phyloP scores from a whole-genome alignment of 257 asterid genomes.

The Solanum tacnaense region DNA sequence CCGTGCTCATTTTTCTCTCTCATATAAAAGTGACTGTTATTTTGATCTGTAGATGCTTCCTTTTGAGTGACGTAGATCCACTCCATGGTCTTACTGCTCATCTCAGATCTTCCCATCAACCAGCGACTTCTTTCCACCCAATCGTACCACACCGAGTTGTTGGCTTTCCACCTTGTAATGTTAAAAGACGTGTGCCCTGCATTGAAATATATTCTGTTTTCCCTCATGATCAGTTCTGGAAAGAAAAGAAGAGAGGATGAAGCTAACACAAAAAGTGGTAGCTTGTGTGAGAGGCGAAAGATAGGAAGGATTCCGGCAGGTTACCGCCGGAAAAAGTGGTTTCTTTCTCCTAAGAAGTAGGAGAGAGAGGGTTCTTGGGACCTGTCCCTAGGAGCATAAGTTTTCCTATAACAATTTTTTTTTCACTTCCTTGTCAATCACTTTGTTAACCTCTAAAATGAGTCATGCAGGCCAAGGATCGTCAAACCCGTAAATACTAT shows the following conservation, averaged over 20 bases:
- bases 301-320: background rate
- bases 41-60: background rate
- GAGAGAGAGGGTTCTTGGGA: background rate
- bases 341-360: background rate
- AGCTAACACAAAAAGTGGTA: too few species aligned
- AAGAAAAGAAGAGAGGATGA: too few species aligned
- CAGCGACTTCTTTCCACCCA: background rate
- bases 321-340: background rate
- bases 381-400: background rate
- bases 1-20: background rate
- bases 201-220: background rate
- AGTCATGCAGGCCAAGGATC: constrained; percentile 46
- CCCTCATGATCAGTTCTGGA: background rate
- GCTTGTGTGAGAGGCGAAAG: too few species aligned
- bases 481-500: constrained; percentile 54
- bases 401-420: background rate
- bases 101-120: background rate
- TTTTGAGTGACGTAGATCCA: background rate
- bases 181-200: background rate
- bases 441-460: constrained; percentile 1
- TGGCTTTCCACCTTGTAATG: background rate
- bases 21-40: background rate
- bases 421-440: constrained; percentile 1
- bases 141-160: background rate
- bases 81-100: background rate